Base-by-base conservation (phyloP, 2,329 filamentous ascomycete species). In the Aspergillus ochraceus region DNA sequence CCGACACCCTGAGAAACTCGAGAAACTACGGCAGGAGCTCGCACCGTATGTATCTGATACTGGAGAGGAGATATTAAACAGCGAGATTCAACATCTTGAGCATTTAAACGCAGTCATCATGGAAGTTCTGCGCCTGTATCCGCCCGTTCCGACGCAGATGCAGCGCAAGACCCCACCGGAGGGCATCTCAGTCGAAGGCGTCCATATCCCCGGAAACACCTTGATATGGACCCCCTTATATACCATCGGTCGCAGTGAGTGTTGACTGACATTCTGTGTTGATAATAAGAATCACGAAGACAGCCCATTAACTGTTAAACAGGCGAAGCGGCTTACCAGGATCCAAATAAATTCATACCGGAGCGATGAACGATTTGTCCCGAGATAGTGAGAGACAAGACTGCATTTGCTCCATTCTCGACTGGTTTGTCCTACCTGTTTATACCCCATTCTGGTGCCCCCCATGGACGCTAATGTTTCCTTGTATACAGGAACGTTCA, bases 31-130 rank as follows among this genome's bases (percentile, higher is more conserved):
- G n/a, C 32, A 26, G 17, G 49, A 57, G 22, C 49, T 53, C 9
- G 29, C 11, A 2, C 24, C 46, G 26, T 50, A 51, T 42, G 17
- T 47, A 12, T 19, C 32, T 2, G 49, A 58, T 9, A 11, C 50
- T 2, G n/a, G 10, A 6, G 55, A 39, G 6, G 56, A 58, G 20
- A 36, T 53, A 22, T 29, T 50, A 9, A 32, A 58, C 24, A 42
- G 52, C 26, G 46, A 49, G 19, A 58, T 58, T 3, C 12, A 42
- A 20, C 36, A 52, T 4, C 20, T 54, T 4, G 24, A 32, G 9
- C 56, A 54, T 54, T 30, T 58, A 0, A 54, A 58, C 17, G 56
- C 46, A 9, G 42, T 54, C 14, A 58, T 58, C 49, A 57, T 52
- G n/a, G 55, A 57, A 19, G 36, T 36, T 4, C 55, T 57, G 17